phyloP scores from a whole-genome alignment of 129 eudicot species.

The Saussurea involucrata region DNA sequence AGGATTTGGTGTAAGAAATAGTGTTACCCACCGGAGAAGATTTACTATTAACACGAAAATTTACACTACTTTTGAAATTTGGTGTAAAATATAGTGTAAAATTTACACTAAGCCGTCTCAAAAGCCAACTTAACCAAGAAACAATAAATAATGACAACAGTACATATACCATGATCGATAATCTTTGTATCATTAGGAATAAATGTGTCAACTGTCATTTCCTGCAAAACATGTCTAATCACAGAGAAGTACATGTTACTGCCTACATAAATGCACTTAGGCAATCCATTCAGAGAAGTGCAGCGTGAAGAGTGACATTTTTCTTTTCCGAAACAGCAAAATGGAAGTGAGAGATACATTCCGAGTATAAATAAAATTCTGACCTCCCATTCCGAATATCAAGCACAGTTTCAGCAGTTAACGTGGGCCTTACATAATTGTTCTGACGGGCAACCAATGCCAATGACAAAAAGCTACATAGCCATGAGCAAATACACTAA shows the following conservation, averaged over 20 bases:
- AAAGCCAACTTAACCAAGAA: constrained; percentile 8
- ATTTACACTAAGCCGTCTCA: neutral
- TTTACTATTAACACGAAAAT: too few species aligned
- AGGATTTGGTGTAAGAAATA: too few species aligned
- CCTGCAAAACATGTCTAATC: constrained; percentile 95
- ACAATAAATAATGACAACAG: constrained; percentile 5
- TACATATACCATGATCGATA: constrained; percentile 53
- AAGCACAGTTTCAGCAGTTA: constrained; percentile 68
- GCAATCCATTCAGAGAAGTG: constrained; percentile 8
- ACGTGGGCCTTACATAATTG: constrained; percentile 76
- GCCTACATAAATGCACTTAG: neutral
- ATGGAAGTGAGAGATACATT: neutral
- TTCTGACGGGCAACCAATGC: constrained; percentile 93
- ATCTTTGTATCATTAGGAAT: constrained; percentile 94
- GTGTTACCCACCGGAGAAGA: too few species aligned
- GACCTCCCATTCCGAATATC: constrained; percentile 94
- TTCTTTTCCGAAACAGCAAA: neutral
- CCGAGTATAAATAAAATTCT: constrained; percentile 13
- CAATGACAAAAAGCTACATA: constrained; percentile 63
- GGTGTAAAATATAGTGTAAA: too few species aligned
- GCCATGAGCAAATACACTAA: constrained; percentile 5
- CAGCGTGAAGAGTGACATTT: neutral
- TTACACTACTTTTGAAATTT: too few species aligned
- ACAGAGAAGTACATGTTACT: constrained; percentile 15
- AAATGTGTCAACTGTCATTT: constrained; percentile 93